A percentile compares a stretch with the other conserved stretches of the same genome.
Evolutionary conservation across 2,329 filamentous ascomycete species (phyloP).

Genomic region (Gyromitra esculenta): DNA sequence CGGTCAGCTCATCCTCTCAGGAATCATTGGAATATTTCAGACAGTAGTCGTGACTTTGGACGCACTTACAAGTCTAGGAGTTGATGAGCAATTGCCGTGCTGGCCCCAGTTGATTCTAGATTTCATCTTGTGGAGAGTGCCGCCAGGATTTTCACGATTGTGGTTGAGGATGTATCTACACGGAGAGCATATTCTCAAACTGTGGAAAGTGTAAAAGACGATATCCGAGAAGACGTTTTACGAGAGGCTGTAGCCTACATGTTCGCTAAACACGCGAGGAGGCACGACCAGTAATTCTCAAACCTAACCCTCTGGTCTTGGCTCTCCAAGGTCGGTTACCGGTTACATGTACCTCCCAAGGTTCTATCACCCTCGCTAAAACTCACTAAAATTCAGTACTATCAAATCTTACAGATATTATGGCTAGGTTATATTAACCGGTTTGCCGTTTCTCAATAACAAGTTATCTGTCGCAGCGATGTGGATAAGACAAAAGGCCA

Average conservation of each 20-base stretch:
- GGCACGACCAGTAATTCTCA: neutral
- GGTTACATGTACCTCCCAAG: neutral
- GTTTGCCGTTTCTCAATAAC: neutral
- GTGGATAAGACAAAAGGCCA: neutral
- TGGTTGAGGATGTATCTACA: slow-evolving; percentile 25
- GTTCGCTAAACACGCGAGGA: slow-evolving; percentile 43
- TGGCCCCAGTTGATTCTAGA: slow-evolving; percentile 38
- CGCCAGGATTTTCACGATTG: slow-evolving; percentile 15
- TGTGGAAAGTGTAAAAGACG: neutral
- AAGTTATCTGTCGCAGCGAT: neutral
- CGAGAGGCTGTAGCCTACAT: neutral
- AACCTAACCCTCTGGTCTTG: slow-evolving; percentile 26
- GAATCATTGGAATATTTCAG: slow-evolving; percentile 8
- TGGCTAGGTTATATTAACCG: neutral
- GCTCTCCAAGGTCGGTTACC: slow-evolving; percentile 16
- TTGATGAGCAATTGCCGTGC: slow-evolving; percentile 19
- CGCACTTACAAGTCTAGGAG: neutral
- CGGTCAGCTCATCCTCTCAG: neutral
- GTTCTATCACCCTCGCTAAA: slow-evolving; percentile 1
- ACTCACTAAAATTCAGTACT: no score
- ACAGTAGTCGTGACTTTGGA: slow-evolving; percentile 9
- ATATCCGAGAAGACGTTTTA: slow-evolving; percentile 11
- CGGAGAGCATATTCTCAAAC: slow-evolving; percentile 46
- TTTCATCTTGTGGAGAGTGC: slow-evolving; percentile 6
- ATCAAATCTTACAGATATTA: neutral